phyloP scores from a whole-genome alignment of 768 basidiomycete genomes.

The Pleurotus tuber-regium region DNA sequence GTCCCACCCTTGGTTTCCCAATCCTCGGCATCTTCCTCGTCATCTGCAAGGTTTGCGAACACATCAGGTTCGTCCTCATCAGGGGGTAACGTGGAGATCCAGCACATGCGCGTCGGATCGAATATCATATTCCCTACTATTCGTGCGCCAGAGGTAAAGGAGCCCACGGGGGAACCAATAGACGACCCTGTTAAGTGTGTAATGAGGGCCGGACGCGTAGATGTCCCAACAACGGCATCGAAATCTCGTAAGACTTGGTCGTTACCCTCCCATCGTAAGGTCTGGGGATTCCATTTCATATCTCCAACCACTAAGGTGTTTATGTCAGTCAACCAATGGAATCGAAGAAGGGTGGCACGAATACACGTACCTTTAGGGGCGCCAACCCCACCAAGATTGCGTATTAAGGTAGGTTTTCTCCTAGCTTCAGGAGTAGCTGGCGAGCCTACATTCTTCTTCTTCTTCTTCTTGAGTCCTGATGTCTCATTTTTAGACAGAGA shows the following conservation, averaged over 20 bases:
- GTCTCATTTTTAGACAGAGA: slow-evolving; percentile 37
- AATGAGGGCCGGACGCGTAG: slow-evolving; percentile 92
- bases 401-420: slow-evolving; percentile 85
- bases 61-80: slow-evolving; percentile 95
- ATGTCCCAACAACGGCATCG: slow-evolving; percentile 77
- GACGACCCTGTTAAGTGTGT: slow-evolving; percentile 91
- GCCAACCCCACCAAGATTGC: slow-evolving; percentile 67
- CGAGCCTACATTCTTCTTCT: slow-evolving; percentile 51
- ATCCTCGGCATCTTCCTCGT: slow-evolving; percentile 74
- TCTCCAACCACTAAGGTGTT: slow-evolving; percentile 85
- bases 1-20: slow-evolving; percentile 80
- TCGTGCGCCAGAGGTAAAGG: slow-evolving; percentile 74
- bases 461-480: too few species aligned
- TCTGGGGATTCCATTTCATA: slow-evolving; percentile 95
- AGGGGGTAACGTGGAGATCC: slow-evolving; percentile 81
- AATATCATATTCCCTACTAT: slow-evolving; percentile 99
- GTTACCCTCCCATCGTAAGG: slow-evolving; percentile 96
- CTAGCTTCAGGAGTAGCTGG: slow-evolving; percentile 44
- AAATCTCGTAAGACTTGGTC: slow-evolving; percentile 90
- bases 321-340: slow-evolving; percentile 19
- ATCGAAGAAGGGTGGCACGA: slow-evolving; percentile 5
- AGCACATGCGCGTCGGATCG: slow-evolving; percentile 92
- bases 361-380: slow-evolving; percentile 68
- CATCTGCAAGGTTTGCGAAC: slow-evolving; percentile 91
- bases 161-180: slow-evolving; percentile 72